Evolutionary conservation across 345 rosid genomes (phyloP), one percentile per base, ranked within the genome.

Genomic region (Gossypium longicalyx): DNA sequence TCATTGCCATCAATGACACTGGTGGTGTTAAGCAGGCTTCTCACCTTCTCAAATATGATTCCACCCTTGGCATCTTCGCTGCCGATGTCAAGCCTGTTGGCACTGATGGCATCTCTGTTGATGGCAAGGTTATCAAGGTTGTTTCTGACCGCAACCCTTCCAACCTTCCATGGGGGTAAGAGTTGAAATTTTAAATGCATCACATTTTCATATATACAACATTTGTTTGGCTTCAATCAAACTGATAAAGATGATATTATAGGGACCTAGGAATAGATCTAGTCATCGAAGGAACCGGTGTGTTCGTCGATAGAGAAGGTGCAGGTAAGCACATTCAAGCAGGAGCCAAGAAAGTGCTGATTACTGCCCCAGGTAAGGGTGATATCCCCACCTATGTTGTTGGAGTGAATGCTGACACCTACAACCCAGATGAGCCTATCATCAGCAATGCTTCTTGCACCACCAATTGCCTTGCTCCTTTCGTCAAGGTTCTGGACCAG

Each of bases 391-490:
- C 98, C 15, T 94, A 92, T 54, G 97, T 94, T 0, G 93, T 94
- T 68, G 98, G 98, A 9, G 98, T 94, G 71, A 91, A 94, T 80
- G 98, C 87, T n/a, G 98, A 89, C 0, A 63, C 67, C 48, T 94
- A 94, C 89, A 87, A 16, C 77, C 90, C 79, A 3, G 85, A 74
- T 7, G 98, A 94, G 74, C 80, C 93, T 65, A 92, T 94, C 80
- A 91, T 94, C 86, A 94, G 98, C 87, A 94, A 92, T 23, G 98
- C 98, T 9, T 94, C 98, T 73, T 94, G 98, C 89, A 94, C 98
- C 77, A 94, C 98, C n/a, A 94, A 94, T 79, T 94, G 98, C 80
- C 97, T 94, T 23, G 98, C 98, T 76, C 98, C 98, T 67, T 94
- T 94, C 57, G 98, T 94, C 93, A 94, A 92, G 90, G 95, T 94